Evolutionary conservation across 305 asterid genomes (phyloP).

Genomic region (Solanum hybrid): DNA sequence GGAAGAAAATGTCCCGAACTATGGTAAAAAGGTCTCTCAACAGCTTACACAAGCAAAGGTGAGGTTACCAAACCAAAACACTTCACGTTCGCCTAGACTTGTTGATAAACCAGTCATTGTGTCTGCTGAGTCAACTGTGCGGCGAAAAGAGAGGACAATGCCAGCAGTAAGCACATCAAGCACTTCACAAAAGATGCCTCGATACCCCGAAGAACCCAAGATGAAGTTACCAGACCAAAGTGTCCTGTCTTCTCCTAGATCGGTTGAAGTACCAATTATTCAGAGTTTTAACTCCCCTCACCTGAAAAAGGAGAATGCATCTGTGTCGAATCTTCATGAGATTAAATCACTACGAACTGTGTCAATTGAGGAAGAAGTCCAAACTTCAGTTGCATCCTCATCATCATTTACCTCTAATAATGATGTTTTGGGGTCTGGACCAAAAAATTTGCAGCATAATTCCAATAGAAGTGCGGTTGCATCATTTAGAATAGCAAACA

Average conservation of each 20-base stretch:
- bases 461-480: constrained; percentile 23
- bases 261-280: neutral
- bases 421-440: constrained; percentile 19
- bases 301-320: constrained; percentile 16
- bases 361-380: constrained; percentile 23
- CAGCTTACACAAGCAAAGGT: constrained; percentile 22
- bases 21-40: constrained; percentile 19
- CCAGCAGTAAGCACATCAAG: constrained; percentile 14
- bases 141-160: constrained; percentile 2
- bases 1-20: neutral
- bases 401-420: constrained; percentile 17
- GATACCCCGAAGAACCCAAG: constrained; percentile 21
- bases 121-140: constrained; percentile 15
- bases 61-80: constrained; percentile 18
- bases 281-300: neutral
- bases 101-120: constrained; percentile 16
- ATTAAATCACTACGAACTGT: constrained; percentile 10
- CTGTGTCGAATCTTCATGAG: constrained; percentile 18
- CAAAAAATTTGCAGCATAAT: constrained; percentile 19
- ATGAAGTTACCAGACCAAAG: constrained; percentile 15
- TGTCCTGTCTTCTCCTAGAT: neutral
- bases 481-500: constrained; percentile 30
- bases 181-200: constrained; percentile 10
- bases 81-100: neutral
- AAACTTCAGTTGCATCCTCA: constrained; percentile 11